phyloP scores from a whole-genome alignment of 2,329 filamentous ascomycete genomes.

The Aspergillus sp. region DNA sequence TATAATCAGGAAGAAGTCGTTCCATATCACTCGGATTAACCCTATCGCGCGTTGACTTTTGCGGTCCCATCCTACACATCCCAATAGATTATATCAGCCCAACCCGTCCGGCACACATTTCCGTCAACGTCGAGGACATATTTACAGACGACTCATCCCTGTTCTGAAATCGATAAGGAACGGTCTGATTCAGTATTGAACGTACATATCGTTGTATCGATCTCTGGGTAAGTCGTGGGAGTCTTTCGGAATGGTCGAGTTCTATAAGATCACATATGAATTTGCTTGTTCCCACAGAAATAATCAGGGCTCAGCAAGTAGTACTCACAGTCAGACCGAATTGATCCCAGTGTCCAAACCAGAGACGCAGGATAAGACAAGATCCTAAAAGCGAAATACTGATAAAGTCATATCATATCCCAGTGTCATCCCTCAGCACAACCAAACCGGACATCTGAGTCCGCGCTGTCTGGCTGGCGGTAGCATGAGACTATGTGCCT shows the following conservation, averaged over 20 bases:
- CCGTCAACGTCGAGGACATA: constrained; percentile 5
- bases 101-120: neutral
- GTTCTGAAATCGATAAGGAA: constrained; percentile 7
- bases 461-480: constrained; percentile 13
- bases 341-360: neutral
- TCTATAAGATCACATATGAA: neutral
- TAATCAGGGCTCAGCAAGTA: too few species aligned
- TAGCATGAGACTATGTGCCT: constrained; percentile 12
- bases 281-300: too few species aligned
- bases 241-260: constrained; percentile 14
- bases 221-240: constrained; percentile 3
- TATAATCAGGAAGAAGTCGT: constrained; percentile 14
- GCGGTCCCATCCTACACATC: constrained; percentile 7
- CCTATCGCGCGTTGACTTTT: constrained; percentile 9
- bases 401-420: too few species aligned
- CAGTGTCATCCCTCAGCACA: constrained; percentile 8
- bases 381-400: neutral
- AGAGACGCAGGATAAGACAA: neutral
- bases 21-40: constrained; percentile 15
- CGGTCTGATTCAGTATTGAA: constrained; percentile 11
- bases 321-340: too few species aligned
- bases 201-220: constrained; percentile 9
- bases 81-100: constrained; percentile 7
- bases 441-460: constrained; percentile 13
- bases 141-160: constrained; percentile 19